Base-by-base conservation (phyloP, 768 basidiomycete genomes). In the Mycena crocata region DNA sequence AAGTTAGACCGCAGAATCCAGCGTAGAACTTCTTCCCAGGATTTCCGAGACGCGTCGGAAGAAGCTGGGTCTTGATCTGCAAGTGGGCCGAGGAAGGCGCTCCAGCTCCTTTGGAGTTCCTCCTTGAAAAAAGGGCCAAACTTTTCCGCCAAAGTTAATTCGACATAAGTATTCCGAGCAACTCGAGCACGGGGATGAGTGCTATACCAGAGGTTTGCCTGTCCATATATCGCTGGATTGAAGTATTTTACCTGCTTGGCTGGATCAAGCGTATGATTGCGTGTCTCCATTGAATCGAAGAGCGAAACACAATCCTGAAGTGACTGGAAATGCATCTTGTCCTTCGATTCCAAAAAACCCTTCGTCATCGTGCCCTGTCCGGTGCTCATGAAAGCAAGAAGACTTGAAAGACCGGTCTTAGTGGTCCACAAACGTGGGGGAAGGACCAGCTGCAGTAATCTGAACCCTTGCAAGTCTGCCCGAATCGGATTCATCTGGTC, bases 401-500 rank as follows among this genome's bases (percentile, higher is more conserved):
- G 55, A 21, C 62, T 64, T 6, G 62, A 49, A 15, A 64, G 8
- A 10, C 62, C 62, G 0, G 54, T 48, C 13, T 2, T 8, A 2
- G 54, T 49, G 0, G 54, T 64, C 19, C 19, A 35, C 3, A 31
- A 28, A 1, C 32, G 5, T 0, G 39, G 21, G 0, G 64, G 64
- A 8, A 65, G 40, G 6, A 65, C 64, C 0, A 31, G 0, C 7
- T 54, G 9, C 2, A 65, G 57, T 13, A 51, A 26, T 19, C 19
- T 35, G 24, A 58, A 48, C 2, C 57, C 57, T n/a, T 39, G 30
- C 9, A 65, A 21, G 2, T 65, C 40, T 7, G 57, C 57, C 1
- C 64, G 57, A 9, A 65, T 52, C 0, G 64, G 64, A 39, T 58
- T 17, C 64, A 65, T 65, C 26, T 65, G 64, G 19, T 65, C 57